A percentile compares a stretch with the other conserved stretches of the same genome.
Evolutionary conservation across 2,329 filamentous ascomycete genomes (phyloP).

Genomic region (Colletotrichum caudatum): DNA sequence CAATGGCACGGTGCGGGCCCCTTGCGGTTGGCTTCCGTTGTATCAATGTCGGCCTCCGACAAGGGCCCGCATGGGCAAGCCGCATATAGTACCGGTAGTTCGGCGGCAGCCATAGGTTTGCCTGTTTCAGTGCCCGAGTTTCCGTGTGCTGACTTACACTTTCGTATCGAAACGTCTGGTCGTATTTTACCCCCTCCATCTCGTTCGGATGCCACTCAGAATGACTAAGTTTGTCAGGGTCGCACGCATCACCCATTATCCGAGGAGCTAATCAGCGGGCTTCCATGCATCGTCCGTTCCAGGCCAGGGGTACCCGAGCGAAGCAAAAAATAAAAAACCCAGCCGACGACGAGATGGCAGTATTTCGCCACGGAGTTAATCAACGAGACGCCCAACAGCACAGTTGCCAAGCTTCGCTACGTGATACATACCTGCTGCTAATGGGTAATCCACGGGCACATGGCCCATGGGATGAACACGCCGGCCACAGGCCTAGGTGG

Average conservation of each 20-base stretch:
- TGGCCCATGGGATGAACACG: constrained; percentile 23
- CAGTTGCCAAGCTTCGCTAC: neutral
- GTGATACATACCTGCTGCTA: neutral
- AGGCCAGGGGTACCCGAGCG: neutral
- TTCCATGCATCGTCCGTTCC: neutral
- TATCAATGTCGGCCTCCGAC: neutral
- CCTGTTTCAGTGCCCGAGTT: constrained; percentile 24
- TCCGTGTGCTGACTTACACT: constrained; percentile 30
- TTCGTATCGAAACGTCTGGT: constrained; percentile 16
- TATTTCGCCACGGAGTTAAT: neutral
- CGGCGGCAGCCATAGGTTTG: constrained; percentile 14
- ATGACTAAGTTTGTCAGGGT: neutral
- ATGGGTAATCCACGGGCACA: neutral
- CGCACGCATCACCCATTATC: neutral
- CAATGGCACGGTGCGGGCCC: constrained; percentile 18
- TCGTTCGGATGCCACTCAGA: neutral
- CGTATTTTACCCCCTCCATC: neutral
- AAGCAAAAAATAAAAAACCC: neutral
- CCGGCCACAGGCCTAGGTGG: neutral
- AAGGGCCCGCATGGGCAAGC: constrained; percentile 12
- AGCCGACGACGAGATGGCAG: constrained; percentile 21
- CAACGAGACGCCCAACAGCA: neutral
- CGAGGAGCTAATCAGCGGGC: neutral
- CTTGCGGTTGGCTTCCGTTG: neutral
- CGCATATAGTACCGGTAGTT: neutral